Base-by-base conservation (phyloP, 1,284 basidiomycete genomes). In the Malassezia brasiliensis region DNA sequence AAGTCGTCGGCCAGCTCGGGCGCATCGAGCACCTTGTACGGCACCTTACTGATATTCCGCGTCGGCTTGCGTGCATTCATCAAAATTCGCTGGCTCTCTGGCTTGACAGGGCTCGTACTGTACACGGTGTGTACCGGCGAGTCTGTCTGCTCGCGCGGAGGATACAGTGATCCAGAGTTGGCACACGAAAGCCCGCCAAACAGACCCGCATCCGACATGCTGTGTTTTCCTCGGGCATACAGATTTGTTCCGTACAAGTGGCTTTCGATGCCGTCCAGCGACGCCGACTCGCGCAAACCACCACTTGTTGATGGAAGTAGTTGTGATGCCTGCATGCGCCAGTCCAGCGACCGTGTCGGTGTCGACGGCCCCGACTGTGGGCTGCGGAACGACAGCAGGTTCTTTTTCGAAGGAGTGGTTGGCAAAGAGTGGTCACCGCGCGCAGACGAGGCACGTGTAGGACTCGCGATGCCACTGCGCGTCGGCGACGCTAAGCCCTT, bases 11-110 rank as follows among this genome's bases (percentile, higher is more conserved):
- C 69, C 17, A 98, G 83, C 61, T 96, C 91, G 0, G 93, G 94
- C 1, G 94, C 94, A 72, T 98, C 93, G 20, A 98, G 82, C 0
- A 98, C 93, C 63, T 96, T 86, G 79, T 93, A 98, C 0, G 94
- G 94, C 0, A 93, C 94, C 74, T 93, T 91, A 77, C 86, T 88
- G 1, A 96, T 85, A 58, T 81, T 84, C 32, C 93, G 82, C 2
- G 88, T 81, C 50, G 85, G 81, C 53, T 88, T 84, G 31, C 87
- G 81, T 0, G 91, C 90, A 51, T 84, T 86, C 59, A 90, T 83
- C 41, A 98, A 82, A n/a, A 96, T 79, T 42, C 82, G 81, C 49
- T 88, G 84, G 63, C 84, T 88, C 65, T 87, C 85, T 28, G 85
- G 83, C 9, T 88, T 85, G 6, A 96, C 87, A 7, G 93, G 93